Percentiles rank a stretch among this genome's conserved stretches.
These are phyloP conservation scores for Whalleya microplaca DNA, from an alignment of 2,329 filamentous ascomycete species.

Conservation along the genomic window DNA sequence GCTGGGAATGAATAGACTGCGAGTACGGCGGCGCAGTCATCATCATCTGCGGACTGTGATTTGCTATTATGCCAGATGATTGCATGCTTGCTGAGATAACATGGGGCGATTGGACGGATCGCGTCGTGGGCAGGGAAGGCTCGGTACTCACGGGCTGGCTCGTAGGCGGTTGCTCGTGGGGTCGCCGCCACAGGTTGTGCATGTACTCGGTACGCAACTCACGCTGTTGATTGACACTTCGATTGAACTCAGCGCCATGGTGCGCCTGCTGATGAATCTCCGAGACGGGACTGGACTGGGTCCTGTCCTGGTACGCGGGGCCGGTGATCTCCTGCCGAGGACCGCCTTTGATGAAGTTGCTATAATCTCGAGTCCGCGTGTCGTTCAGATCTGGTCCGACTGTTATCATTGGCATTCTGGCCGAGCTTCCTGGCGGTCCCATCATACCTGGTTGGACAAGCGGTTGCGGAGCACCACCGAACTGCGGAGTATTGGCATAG, in stretches of 20 bases:
- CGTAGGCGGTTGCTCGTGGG: conserved; percentile 73
- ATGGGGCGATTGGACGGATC: conserved; percentile 62
- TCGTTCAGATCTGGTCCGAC: conserved; percentile 78
- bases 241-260: conserved; percentile 90
- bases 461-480: conserved; percentile 68
- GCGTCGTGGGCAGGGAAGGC: conserved; percentile 51
- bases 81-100: conserved; percentile 56
- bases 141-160: conserved; percentile 53
- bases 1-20: conserved; percentile 72
- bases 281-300: conserved; percentile 71
- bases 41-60: conserved; percentile 69
- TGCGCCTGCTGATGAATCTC: conserved; percentile 87
- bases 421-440: conserved; percentile 65
- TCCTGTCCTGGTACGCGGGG: conserved; percentile 84
- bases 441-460: conserved; percentile 75
- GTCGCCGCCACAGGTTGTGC: conserved; percentile 79
- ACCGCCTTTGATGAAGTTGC: conserved; percentile 74
- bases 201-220: conserved; percentile 79
- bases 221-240: conserved; percentile 78
- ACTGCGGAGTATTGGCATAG: conserved; percentile 76
- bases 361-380: conserved; percentile 78
- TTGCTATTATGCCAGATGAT: conserved; percentile 61
- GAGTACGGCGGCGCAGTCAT: conserved; percentile 69
- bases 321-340: conserved; percentile 90
- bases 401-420: conserved; percentile 84